Evolutionary conservation across 768 basidiomycete species (phyloP).

Genomic region (Suillus subalutaceus): DNA sequence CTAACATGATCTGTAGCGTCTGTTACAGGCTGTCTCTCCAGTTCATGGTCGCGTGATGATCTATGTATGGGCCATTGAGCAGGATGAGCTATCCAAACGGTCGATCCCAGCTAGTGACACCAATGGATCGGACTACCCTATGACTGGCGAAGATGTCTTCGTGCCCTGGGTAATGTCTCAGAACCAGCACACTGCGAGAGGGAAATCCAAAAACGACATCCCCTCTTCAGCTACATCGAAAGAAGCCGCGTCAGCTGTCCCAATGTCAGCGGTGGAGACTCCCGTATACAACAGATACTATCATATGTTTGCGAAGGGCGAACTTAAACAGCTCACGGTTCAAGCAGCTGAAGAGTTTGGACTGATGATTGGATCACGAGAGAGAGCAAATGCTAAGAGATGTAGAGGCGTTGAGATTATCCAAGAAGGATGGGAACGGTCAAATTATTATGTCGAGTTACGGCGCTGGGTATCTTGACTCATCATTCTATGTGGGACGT

Average conservation of each 20-base stretch:
- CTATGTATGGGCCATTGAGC: constrained; percentile 97
- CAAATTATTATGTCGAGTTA: constrained; percentile 86
- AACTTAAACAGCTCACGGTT: constrained; percentile 63
- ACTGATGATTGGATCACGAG: constrained; percentile 49
- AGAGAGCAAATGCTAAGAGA: constrained; percentile 12
- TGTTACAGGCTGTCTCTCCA: constrained; percentile 67
- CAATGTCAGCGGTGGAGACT: constrained; percentile 19
- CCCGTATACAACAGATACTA: constrained; percentile 88
- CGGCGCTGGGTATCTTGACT: constrained; percentile 54
- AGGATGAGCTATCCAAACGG: constrained; percentile 84
- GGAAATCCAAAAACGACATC: constrained; percentile 16
- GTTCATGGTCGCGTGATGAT: constrained; percentile 79
- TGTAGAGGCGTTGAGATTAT: constrained; percentile 63
- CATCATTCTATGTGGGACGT: constrained; percentile 6
- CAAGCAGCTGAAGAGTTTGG: constrained; percentile 65
- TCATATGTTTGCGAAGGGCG: constrained; percentile 89
- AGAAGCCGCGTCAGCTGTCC: neutral
- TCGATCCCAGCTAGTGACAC: constrained; percentile 44
- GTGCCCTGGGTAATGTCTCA: constrained; percentile 82
- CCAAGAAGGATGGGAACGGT: constrained; percentile 83
- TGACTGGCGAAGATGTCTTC: constrained; percentile 75
- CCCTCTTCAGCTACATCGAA: constrained; percentile 5
- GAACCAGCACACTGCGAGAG: constrained; percentile 24
- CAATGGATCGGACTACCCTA: constrained; percentile 21
- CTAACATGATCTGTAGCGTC: constrained; percentile 42